Conservation (phyloP, 2,329 filamentous ascomycete species). For the Neofusicoccum sp. region DNA sequence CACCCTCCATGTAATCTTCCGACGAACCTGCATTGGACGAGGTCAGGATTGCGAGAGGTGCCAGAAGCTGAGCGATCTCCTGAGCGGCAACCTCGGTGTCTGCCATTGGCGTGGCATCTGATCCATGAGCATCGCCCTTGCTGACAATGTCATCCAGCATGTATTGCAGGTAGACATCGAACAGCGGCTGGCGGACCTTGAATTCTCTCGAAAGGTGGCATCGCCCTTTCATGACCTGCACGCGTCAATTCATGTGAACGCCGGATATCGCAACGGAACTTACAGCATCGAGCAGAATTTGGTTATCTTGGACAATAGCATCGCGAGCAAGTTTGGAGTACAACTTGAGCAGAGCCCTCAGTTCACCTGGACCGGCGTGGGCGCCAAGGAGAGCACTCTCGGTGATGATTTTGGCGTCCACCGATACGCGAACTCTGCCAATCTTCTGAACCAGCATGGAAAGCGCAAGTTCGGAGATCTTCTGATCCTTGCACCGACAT, state of each 20-base stretch:
- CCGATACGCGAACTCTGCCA: constrained; percentile 74
- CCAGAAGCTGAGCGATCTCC: constrained; percentile 85
- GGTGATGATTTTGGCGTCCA: constrained; percentile 83
- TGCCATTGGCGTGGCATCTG: constrained; percentile 69
- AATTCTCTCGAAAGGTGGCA: constrained; percentile 74
- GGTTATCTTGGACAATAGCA: constrained; percentile 70
- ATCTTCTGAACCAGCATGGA: constrained; percentile 98
- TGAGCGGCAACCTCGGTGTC: constrained; percentile 81
- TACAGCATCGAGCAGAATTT: constrained; percentile 71
- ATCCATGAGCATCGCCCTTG: constrained; percentile 81
- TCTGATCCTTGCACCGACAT: constrained; percentile 77
- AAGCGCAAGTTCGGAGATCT: constrained; percentile 89
- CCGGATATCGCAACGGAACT: constrained; percentile 34
- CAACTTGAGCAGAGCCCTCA: constrained; percentile 82
- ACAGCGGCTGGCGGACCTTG: constrained; percentile 70
- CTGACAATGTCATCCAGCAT: constrained; percentile 86
- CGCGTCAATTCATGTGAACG: neutral
- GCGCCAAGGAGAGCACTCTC: constrained; percentile 79
- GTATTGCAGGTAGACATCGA: constrained; percentile 80
- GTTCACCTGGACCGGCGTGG: constrained; percentile 76
- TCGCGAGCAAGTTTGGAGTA: constrained; percentile 76
- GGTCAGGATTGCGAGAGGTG: constrained; percentile 84
- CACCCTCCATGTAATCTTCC: constrained; percentile 59
- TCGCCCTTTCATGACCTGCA: constrained; percentile 73
- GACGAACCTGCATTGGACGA: constrained; percentile 56